Conservation (phyloP, 495 filamentous ascomycete species). For the Antarctomyces pellizariae region DNA sequence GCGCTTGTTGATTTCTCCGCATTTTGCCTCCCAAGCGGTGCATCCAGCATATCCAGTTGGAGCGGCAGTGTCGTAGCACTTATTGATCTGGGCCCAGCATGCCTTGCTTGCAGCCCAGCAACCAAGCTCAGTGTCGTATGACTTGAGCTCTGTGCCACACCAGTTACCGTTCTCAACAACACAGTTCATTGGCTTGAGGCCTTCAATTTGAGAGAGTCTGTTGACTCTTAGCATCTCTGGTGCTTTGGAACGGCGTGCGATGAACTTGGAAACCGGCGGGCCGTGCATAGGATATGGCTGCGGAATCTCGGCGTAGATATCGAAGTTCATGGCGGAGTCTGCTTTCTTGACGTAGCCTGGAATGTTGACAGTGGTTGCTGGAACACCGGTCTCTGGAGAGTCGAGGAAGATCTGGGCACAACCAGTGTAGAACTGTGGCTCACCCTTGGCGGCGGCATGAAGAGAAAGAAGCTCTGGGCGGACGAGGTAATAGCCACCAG, state of each 20-base stretch:
- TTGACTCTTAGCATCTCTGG: background rate
- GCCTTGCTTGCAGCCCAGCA: constrained; percentile 30
- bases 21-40: constrained; percentile 33
- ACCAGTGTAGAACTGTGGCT: constrained; percentile 43
- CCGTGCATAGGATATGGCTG: constrained; percentile 32
- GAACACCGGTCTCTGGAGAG: constrained; percentile 20
- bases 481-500: constrained; percentile 41
- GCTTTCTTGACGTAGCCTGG: constrained; percentile 32
- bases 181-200: constrained; percentile 25
- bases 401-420: constrained; percentile 48
- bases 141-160: constrained; percentile 34
- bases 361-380: constrained; percentile 28
- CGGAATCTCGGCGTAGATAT: constrained; percentile 28
- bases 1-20: constrained; percentile 22
- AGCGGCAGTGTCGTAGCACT: constrained; percentile 31
- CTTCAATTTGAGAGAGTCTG: constrained; percentile 11
- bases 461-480: constrained; percentile 46
- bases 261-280: constrained; percentile 22
- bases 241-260: background rate
- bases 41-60: constrained; percentile 35
- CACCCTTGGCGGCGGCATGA: constrained; percentile 30
- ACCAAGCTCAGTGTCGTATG: constrained; percentile 25
- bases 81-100: constrained; percentile 31
- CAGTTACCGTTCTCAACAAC: constrained; percentile 46
- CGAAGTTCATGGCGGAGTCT: constrained; percentile 31